phyloP scores from a whole-genome alignment of 176 grass and related monocot genomes.

The Paspalum notatum region DNA sequence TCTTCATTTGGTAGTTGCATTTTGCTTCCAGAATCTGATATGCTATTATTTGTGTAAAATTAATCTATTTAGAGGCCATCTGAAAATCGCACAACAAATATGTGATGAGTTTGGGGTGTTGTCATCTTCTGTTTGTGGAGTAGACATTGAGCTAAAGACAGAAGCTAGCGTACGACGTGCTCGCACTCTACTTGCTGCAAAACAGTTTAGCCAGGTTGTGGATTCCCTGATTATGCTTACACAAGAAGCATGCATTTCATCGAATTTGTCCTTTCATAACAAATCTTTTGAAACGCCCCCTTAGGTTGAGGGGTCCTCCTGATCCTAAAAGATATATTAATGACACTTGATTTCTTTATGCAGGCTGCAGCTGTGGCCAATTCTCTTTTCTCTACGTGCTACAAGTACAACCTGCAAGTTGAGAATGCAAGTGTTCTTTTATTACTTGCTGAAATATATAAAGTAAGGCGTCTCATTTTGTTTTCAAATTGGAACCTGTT shows the following conservation, averaged over 20 bases:
- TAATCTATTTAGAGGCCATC: conserved; percentile 66
- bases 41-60: conserved; percentile 27
- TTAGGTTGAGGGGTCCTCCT: conserved; percentile 10
- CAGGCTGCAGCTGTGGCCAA: conserved; percentile 86
- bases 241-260: neutral
- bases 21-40: conserved; percentile 29
- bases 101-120: conserved; percentile 84
- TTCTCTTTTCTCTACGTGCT: conserved; percentile 89
- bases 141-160: conserved; percentile 91
- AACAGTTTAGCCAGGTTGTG: conserved; percentile 85
- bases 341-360: conserved; percentile 27
- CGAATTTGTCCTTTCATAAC: neutral
- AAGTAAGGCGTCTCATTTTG: conserved; percentile 48
- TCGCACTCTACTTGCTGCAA: conserved; percentile 85
- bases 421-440: conserved; percentile 96
- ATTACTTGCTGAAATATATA: conserved; percentile 93
- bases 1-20: conserved; percentile 25
- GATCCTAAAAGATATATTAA: neutral
- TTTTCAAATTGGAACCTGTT: neutral
- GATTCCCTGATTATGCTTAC: conserved; percentile 27
- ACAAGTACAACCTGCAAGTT: conserved; percentile 95
- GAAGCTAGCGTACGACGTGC: conserved; percentile 80
- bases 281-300: too few species aligned
- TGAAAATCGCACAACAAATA: conserved; percentile 79
- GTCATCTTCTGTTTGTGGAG: conserved; percentile 84